Evolutionary conservation across 2,329 filamentous ascomycete genomes (phyloP).

Genomic region (Septoria petroselini): DNA sequence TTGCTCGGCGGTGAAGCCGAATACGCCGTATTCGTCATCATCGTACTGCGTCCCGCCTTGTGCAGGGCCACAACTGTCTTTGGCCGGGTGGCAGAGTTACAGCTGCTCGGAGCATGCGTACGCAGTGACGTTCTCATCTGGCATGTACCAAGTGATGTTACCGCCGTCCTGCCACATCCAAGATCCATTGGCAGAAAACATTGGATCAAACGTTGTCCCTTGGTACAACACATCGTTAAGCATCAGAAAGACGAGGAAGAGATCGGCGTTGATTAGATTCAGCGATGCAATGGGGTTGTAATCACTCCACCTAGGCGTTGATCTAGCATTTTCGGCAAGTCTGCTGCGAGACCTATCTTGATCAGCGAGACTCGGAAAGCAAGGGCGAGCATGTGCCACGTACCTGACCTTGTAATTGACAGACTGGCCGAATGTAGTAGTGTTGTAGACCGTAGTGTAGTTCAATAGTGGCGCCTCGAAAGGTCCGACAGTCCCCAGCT

Average conservation of each 20-base stretch:
- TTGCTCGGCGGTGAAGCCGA: constrained; percentile 1
- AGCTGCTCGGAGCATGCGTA: constrained; percentile 3
- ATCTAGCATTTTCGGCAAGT: no score
- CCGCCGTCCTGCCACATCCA: neutral
- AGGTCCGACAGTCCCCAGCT: neutral
- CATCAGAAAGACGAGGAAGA: constrained; percentile 1
- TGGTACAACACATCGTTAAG: constrained; percentile 3
- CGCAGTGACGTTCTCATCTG: constrained; percentile 1
- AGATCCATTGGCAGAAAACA: constrained; percentile 1
- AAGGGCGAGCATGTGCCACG: no score
- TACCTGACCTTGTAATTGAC: neutral
- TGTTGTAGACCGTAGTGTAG: neutral
- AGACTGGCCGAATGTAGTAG: neutral
- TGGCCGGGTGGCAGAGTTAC: constrained; percentile 1
- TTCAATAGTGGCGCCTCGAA: neutral
- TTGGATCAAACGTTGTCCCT: constrained; percentile 1
- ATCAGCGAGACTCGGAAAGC: no score
- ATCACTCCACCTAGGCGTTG: neutral
- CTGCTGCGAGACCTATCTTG: no score
- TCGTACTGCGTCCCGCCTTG: neutral
- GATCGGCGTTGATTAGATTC: constrained; percentile 1
- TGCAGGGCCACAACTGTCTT: neutral
- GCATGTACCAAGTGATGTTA: constrained; percentile 1
- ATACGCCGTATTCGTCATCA: neutral
- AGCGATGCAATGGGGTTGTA: neutral